Percentiles rank a stretch among this genome's conserved stretches.
Evolutionary conservation across 148 eudicot genomes (phyloP).

Genomic region (Nyssa sinensis): DNA sequence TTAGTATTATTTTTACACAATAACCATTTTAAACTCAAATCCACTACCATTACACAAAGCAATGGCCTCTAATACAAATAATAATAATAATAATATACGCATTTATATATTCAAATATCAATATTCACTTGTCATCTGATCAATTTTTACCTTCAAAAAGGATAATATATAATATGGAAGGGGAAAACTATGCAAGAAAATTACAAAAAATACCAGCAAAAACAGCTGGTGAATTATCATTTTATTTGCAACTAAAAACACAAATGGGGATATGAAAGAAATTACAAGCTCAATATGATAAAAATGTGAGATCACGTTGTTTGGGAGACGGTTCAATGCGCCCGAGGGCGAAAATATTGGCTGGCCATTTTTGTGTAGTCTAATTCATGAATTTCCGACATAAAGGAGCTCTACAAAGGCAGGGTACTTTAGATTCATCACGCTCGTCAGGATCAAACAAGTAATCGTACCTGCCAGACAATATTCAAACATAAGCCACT

Average conservation of each 20-base stretch:
- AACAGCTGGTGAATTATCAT: constrained; percentile 22
- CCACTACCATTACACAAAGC: no score
- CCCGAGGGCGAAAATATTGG: not conserved
- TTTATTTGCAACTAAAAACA: constrained; percentile 2
- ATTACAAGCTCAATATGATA: not conserved
- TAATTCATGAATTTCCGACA: constrained; percentile 84
- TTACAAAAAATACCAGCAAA: constrained; percentile 30
- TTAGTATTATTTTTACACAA: no score
- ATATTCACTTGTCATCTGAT: no score
- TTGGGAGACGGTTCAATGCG: not conserved
- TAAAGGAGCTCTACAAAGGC: constrained; percentile 76
- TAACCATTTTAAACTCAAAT: no score
- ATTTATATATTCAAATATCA: no score
- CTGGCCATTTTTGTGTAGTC: not conserved
- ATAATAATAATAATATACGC: no score
- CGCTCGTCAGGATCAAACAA: constrained; percentile 84
- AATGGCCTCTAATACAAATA: no score
- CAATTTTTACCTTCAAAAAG: no score
- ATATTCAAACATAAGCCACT: not conserved
- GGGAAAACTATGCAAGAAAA: constrained; percentile 17
- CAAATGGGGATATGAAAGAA: not conserved
- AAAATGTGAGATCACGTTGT: not conserved
- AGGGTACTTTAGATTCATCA: constrained; percentile 81
- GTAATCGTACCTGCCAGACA: constrained; percentile 72
- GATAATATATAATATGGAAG: constrained; percentile 9